These are phyloP conservation scores for Tephrocybe sp. DNA, from an alignment of 768 basidiomycete genomes.

Conservation along the genomic window DNA sequence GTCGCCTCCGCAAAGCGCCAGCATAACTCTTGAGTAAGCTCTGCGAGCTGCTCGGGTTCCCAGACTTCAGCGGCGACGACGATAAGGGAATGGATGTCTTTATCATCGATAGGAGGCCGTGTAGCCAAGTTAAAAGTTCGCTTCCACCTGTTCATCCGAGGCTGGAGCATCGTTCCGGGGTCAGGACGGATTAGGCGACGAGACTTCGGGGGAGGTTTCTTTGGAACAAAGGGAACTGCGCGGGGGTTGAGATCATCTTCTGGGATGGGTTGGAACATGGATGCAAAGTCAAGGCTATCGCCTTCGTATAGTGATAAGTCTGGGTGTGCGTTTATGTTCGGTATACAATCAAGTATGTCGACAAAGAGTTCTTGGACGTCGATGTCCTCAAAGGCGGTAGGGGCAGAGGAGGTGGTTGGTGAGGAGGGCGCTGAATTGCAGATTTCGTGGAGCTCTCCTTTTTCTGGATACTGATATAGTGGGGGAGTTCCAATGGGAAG, in stretches of 20 bases:
- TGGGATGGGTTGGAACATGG: conserved; percentile 2
- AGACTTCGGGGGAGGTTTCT: conserved; percentile 3
- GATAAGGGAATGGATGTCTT: conserved; percentile 14
- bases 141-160: conserved; percentile 14
- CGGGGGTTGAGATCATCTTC: conserved; percentile 12
- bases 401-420: conserved; percentile 10
- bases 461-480: neutral
- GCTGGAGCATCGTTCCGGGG: conserved; percentile 4
- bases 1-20: conserved; percentile 15
- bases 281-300: neutral
- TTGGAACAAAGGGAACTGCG: conserved; percentile 12
- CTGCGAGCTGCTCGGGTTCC: conserved; percentile 16
- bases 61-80: conserved; percentile 11
- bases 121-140: conserved; percentile 14
- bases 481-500: neutral
- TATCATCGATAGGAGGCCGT: conserved; percentile 1
- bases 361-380: conserved; percentile 14
- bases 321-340: neutral
- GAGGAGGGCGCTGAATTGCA: conserved; percentile 1
- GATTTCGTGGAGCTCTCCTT: neutral
- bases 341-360: conserved; percentile 6
- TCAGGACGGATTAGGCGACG: conserved; percentile 15
- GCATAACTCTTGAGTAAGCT: conserved; percentile 19
- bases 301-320: neutral
- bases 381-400: conserved; percentile 14